Evolutionary conservation across 805 yeast species (phyloP), one percentile per base, ranked within the genome.

Genomic region (Monosporozyma aquatica): DNA sequence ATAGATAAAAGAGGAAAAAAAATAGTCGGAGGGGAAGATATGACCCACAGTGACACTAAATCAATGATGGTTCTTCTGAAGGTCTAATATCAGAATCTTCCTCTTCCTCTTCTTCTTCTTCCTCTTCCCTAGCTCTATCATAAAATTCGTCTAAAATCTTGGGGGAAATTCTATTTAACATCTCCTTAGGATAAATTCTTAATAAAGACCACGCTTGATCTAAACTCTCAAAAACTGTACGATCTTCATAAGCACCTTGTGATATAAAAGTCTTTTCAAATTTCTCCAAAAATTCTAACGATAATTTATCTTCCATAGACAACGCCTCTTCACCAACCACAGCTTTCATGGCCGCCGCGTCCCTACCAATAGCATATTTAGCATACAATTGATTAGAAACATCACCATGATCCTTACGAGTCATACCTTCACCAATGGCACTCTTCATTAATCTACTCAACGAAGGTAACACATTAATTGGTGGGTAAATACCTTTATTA

Each of bases 251-350:
- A 42, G 96, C 90, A 65, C 97, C 97, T 72, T 92, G 99, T 37
- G 87, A 61, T 57, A 92, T 87, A 59, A 94, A 94, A 42, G 90
- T 83, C 75, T 85, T 87, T 69, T 92, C 99, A 57, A 92, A 92
- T 71, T 92, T 92, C 65, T 94, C 98, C 70, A 92, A 79, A 65
- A 92, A 92, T 72, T 92, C 99, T 62, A 92, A 76, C 3, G 98
- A 92, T 52, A 92, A 75, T 70, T 94, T 94, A 70, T 92, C 99
- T 68, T 92, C 99, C 50, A 86, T 86, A 26, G 97, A 87, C 60
- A 92, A 74, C 27, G 99, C 98, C 69, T 92, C 99, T 69, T 92
- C 99, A 78, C 99, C 99, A 56, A 92, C 99, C 53, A 92, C 99
- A 11, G 98, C 95, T 72, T 92, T 92, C 99, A 92, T 92, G 55